Percentiles rank a stretch among this genome's conserved stretches.
phyloP scores from a whole-genome alignment of 371 early-diverging fungal species.

The Mucor saturninus region DNA sequence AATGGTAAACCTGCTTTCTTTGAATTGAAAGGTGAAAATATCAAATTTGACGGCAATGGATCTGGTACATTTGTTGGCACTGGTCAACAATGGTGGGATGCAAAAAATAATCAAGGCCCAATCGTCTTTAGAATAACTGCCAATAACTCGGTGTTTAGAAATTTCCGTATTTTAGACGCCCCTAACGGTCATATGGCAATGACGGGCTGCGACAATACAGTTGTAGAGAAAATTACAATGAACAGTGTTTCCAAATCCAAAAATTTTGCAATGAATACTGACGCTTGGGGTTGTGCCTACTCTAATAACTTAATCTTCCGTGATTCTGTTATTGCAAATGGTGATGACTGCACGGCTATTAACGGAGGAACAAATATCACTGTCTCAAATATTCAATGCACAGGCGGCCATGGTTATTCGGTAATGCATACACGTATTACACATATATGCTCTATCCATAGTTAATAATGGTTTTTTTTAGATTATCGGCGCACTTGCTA shows the following conservation, averaged over 20 bases:
- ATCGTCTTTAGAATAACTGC: slow-evolving; percentile 36
- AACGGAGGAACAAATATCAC: slow-evolving; percentile 38
- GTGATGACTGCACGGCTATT: slow-evolving; percentile 46
- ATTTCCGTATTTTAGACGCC: slow-evolving; percentile 36
- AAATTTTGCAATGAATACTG: slow-evolving; percentile 37
- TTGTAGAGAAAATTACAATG: slow-evolving; percentile 30
- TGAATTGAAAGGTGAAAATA: slow-evolving; percentile 31
- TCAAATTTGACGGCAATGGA: slow-evolving; percentile 32
- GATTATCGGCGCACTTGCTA: slow-evolving; percentile 41
- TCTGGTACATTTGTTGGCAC: slow-evolving; percentile 34
- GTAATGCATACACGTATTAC: not conserved
- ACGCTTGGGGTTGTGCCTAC: slow-evolving; percentile 38
- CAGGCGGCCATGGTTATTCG: slow-evolving; percentile 37
- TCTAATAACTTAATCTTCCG: slow-evolving; percentile 33
- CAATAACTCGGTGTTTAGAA: slow-evolving; percentile 38
- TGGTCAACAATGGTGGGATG: slow-evolving; percentile 45
- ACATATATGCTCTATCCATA: too few species aligned
- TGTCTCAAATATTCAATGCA: slow-evolving; percentile 31
- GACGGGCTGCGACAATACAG: slow-evolving; percentile 30
- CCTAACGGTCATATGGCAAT: slow-evolving; percentile 41
- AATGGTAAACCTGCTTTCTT: slow-evolving; percentile 35
- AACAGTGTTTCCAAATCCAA: slow-evolving; percentile 33
- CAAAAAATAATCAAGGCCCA: slow-evolving; percentile 39
- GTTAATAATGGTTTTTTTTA: not conserved
- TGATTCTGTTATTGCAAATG: slow-evolving; percentile 27